A percentile compares a stretch with the other conserved stretches of the same genome.
Evolutionary conservation across 177 flowering plant genomes (phyloP).

Genomic region (Vitis hybrid): DNA sequence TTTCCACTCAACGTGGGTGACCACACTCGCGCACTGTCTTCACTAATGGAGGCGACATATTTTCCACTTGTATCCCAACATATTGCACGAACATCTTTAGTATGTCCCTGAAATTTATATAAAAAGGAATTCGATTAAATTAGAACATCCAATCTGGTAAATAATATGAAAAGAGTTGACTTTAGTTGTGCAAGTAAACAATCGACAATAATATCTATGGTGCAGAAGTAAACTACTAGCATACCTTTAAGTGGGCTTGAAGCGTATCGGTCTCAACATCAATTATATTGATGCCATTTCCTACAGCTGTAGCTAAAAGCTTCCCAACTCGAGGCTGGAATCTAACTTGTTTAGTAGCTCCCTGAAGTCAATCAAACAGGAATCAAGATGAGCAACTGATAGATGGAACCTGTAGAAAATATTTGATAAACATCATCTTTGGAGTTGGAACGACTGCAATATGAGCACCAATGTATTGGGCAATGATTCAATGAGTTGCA

Average conservation of each 20-base stretch:
- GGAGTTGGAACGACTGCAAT: too few relatives aligned
- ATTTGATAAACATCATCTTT: too few relatives aligned
- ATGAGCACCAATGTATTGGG: too few relatives aligned
- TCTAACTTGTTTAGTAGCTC: constrained; percentile 39
- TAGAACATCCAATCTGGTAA: background rate
- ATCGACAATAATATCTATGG: background rate
- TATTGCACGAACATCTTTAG: constrained; percentile 17
- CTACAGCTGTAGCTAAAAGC: constrained; percentile 44
- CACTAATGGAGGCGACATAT: constrained; percentile 25
- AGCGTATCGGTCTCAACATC: constrained; percentile 38
- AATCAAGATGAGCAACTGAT: background rate
- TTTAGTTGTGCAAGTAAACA: background rate
- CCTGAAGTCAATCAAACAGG: constrained; percentile 19
- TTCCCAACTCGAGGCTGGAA: constrained; percentile 44
- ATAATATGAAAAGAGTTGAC: background rate
- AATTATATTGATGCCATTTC: constrained; percentile 30
- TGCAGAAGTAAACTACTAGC: background rate
- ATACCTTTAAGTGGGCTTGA: constrained; percentile 17
- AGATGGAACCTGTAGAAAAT: too few relatives aligned
- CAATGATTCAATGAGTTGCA: too few relatives aligned
- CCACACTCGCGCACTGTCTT: constrained; percentile 27
- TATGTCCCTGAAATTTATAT: constrained; percentile 19
- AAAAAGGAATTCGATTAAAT: background rate
- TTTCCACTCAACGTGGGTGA: constrained; percentile 12
- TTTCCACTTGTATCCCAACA: constrained; percentile 28